Conservation (phyloP, 2,329 filamentous ascomycete genomes). For the Diaporthe aspalathi region DNA sequence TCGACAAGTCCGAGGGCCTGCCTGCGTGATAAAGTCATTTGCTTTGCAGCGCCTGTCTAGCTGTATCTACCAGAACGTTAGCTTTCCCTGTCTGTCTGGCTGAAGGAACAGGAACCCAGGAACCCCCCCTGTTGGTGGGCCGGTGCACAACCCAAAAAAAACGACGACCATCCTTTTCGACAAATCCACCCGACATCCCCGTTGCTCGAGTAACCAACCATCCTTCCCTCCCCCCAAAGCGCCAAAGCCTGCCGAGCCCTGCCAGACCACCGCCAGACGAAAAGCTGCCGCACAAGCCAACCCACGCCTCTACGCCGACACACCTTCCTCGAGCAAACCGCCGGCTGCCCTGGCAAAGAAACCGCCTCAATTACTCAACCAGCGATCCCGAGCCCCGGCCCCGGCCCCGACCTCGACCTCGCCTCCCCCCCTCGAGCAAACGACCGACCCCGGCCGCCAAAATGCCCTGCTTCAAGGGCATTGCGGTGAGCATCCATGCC, state of each 20-base stretch:
- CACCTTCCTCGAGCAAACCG: neutral
- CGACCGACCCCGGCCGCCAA: constrained; percentile 46
- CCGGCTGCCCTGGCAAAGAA: constrained; percentile 3
- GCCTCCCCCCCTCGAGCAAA: neutral
- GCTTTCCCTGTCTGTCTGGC: neutral
- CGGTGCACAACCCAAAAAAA: constrained; percentile 22
- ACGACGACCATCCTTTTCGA: neutral
- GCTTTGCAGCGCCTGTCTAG: neutral
- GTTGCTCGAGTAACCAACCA: constrained; percentile 25
- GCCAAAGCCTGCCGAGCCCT: neutral
- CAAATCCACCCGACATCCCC: constrained; percentile 6
- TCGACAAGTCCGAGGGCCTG: constrained; percentile 2
- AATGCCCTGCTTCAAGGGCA: constrained; percentile 98
- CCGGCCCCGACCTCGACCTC: constrained; percentile 1
- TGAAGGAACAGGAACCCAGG: too few relatives aligned
- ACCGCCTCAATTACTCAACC: neutral
- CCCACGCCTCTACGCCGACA: neutral
- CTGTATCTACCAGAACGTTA: neutral
- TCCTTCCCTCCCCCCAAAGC: neutral
- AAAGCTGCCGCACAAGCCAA: neutral
- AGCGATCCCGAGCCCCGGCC: neutral
- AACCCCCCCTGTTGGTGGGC: constrained; percentile 16
- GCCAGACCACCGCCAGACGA: neutral
- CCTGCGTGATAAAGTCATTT: neutral
- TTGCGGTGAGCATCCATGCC: constrained; percentile 95